These are phyloP conservation scores for Saccharomycopsis oosterbeekiorum DNA, from an alignment of 805 yeast species.

Conservation along the genomic window DNA sequence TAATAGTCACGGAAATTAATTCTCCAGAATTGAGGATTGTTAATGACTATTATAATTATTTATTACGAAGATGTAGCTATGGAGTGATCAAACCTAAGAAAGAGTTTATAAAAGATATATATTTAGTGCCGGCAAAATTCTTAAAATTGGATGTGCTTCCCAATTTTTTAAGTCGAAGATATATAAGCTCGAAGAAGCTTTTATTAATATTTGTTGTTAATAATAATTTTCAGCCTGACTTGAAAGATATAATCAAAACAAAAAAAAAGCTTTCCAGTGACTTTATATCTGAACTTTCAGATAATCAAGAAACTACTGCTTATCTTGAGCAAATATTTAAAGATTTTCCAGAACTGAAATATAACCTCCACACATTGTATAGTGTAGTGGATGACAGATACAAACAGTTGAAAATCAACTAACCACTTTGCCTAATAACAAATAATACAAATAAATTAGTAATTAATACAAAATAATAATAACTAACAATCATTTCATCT, in stretches of 20 bases:
- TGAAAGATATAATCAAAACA: background rate
- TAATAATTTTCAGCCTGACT: background rate
- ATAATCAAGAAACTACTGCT: background rate
- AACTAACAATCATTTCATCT: no score
- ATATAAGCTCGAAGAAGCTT: background rate
- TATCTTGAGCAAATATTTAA: background rate
- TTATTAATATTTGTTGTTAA: background rate
- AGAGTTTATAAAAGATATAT: background rate
- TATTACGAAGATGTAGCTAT: constrained; percentile 28
- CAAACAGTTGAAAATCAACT: background rate
- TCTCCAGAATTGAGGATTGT: constrained; percentile 17
- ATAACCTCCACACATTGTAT: background rate
- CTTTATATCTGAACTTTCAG: background rate
- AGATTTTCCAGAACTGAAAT: background rate
- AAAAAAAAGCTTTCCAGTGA: background rate
- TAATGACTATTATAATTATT: constrained; percentile 24
- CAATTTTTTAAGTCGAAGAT: background rate
- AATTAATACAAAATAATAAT: no score
- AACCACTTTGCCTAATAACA: background rate
- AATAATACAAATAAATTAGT: no score
- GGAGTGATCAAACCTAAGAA: constrained; percentile 35
- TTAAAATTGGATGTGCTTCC: background rate
- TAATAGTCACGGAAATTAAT: constrained; percentile 9
- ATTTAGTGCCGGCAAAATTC: background rate
- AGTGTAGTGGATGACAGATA: background rate